Evolutionary conservation across 2,329 filamentous ascomycete species (phyloP).

Genomic region (Paecilomyces sp.): DNA sequence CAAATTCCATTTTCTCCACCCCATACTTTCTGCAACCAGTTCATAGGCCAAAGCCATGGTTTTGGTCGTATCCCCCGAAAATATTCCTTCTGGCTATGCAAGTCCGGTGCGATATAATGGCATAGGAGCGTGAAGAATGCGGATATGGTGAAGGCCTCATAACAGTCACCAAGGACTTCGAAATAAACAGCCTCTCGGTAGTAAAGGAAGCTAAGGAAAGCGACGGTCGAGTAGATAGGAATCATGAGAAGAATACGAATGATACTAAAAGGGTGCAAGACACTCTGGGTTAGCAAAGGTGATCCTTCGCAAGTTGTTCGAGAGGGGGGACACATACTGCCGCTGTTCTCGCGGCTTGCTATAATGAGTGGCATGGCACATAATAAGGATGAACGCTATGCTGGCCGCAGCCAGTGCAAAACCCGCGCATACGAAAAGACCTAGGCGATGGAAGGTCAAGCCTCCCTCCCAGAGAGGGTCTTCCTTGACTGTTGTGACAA

Average conservation of each 20-base stretch:
- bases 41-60: slow-evolving; percentile 69
- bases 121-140: slow-evolving; percentile 81
- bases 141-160: slow-evolving; percentile 81
- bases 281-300: neutral
- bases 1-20: slow-evolving; percentile 63
- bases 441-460: slow-evolving; percentile 51
- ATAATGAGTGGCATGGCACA: slow-evolving; percentile 54
- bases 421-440: slow-evolving; percentile 46
- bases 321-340: slow-evolving; percentile 38
- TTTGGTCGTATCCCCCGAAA: slow-evolving; percentile 63
- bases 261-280: slow-evolving; percentile 46
- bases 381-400: slow-evolving; percentile 48
- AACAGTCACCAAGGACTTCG: slow-evolving; percentile 73
- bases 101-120: slow-evolving; percentile 67
- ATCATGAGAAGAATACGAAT: slow-evolving; percentile 87
- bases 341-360: slow-evolving; percentile 53
- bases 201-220: slow-evolving; percentile 65
- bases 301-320: slow-evolving; percentile 4
- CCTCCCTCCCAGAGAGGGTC: slow-evolving; percentile 44
- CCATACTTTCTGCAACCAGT: slow-evolving; percentile 62
- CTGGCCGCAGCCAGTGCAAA: slow-evolving; percentile 47
- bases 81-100: slow-evolving; percentile 76
- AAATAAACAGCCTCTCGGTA: slow-evolving; percentile 77
- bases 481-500: slow-evolving; percentile 34
- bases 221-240: slow-evolving; percentile 68